Evolutionary conservation across 192 early-diverging fungal genomes (phyloP).

Genomic region (Coemansia sp.): DNA sequence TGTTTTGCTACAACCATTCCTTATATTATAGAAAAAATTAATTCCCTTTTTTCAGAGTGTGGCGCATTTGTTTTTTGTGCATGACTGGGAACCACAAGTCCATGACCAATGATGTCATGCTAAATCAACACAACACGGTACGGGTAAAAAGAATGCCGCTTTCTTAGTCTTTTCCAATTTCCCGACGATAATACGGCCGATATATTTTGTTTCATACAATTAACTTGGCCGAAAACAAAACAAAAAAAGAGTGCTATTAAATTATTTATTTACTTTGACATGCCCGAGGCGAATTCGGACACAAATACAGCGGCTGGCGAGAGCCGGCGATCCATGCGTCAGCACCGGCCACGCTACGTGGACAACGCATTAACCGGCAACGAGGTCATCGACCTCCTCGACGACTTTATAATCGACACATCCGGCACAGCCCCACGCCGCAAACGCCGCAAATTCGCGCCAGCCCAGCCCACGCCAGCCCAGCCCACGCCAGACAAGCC

Average conservation of each 20-base stretch:
- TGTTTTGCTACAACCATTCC: no score
- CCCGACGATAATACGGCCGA: not conserved
- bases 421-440: not conserved
- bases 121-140: not conserved
- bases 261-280: not conserved
- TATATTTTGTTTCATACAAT: not conserved
- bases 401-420: constrained; percentile 36
- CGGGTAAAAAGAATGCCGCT: not conserved
- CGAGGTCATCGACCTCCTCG: constrained; percentile 46
- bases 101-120: not conserved
- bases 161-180: not conserved
- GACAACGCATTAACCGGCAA: constrained; percentile 41
- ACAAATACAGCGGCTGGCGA: not conserved
- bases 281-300: not conserved
- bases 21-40: no score
- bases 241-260: no score
- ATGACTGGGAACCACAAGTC: constrained; percentile 4
- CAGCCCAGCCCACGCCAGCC: not conserved
- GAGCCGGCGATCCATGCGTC: constrained; percentile 30
- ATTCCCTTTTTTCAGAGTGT: no score
- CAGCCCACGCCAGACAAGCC: not conserved
- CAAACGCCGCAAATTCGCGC: constrained; percentile 20
- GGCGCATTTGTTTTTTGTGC: no score
- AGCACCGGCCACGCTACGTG: constrained; percentile 31
- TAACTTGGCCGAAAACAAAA: no score